Conservation (phyloP, 2,329 filamentous ascomycete species). For the Acarospora socialis region DNA sequence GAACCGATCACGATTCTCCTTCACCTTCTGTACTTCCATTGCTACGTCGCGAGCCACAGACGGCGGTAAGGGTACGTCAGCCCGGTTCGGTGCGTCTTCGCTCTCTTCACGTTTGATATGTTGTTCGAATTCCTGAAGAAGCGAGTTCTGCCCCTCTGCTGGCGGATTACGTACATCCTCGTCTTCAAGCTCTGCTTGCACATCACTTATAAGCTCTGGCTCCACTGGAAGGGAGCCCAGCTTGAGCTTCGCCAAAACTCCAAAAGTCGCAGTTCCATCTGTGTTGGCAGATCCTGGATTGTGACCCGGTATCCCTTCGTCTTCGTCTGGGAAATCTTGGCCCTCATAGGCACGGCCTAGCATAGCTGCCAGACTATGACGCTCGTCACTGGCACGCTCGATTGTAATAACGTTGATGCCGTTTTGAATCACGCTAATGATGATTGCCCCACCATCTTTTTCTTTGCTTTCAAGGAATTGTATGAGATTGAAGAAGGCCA, state of each 20-base stretch:
- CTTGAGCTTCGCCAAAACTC: slow-evolving; percentile 48
- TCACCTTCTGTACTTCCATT: slow-evolving; percentile 86
- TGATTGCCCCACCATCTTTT: slow-evolving; percentile 62
- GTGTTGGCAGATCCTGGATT: slow-evolving; percentile 49
- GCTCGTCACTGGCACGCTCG: slow-evolving; percentile 43
- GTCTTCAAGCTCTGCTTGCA: slow-evolving; percentile 74
- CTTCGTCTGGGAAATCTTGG: slow-evolving; percentile 47
- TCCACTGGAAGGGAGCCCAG: slow-evolving; percentile 79
- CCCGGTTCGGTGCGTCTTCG: slow-evolving; percentile 63
- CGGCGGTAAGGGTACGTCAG: slow-evolving; percentile 72
- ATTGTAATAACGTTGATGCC: slow-evolving; percentile 45
- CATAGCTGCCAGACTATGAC: slow-evolving; percentile 45
- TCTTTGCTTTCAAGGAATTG: slow-evolving; percentile 81
- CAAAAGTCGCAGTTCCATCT: slow-evolving; percentile 40
- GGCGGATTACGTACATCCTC: slow-evolving; percentile 69
- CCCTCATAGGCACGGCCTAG: slow-evolving; percentile 40
- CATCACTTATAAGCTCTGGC: slow-evolving; percentile 63
- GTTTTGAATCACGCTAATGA: slow-evolving; percentile 57
- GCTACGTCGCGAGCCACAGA: slow-evolving; percentile 80
- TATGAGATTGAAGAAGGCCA: slow-evolving; percentile 68
- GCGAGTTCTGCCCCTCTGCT: slow-evolving; percentile 50
- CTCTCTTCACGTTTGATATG: slow-evolving; percentile 82
- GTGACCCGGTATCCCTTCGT: slow-evolving; percentile 56
- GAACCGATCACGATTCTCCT: slow-evolving; percentile 84
- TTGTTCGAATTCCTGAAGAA: slow-evolving; percentile 78